A percentile compares a stretch with the other conserved stretches of the same genome.
These are phyloP conservation scores for Marchantia polymorpha DNA, from an alignment of 225 moss, liverwort and hornwort genomes.

Conservation along the genomic window DNA sequence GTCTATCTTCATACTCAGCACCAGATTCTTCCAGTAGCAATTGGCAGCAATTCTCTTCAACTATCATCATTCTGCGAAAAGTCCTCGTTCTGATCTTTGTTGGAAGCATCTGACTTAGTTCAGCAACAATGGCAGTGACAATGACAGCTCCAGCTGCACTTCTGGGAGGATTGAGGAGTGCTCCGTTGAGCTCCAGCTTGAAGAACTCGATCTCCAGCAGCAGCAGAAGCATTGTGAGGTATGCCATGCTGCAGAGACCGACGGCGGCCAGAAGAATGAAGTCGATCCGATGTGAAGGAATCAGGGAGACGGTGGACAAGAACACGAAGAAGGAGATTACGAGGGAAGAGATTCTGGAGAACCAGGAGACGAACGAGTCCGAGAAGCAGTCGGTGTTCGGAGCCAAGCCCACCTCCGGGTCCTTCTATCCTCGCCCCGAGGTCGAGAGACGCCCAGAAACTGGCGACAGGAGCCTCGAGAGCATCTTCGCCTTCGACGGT, in stretches of 20 bases:
- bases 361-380: constrained; percentile 36
- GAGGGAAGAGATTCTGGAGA: constrained; percentile 28
- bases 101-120: too few relatives aligned
- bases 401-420: constrained; percentile 24
- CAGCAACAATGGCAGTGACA: background rate
- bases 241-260: too few relatives aligned
- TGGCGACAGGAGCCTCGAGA: constrained; percentile 11
- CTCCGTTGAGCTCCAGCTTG: background rate
- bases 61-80: too few relatives aligned
- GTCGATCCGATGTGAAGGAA: constrained; percentile 24
- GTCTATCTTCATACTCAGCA: too few relatives aligned
- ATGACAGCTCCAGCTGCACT: background rate
- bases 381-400: constrained; percentile 33
- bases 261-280: background rate
- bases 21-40: too few relatives aligned
- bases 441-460: constrained; percentile 27
- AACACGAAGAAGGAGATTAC: constrained; percentile 23
- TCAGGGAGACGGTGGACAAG: constrained; percentile 18
- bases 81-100: too few relatives aligned
- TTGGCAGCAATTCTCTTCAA: too few relatives aligned
- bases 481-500: constrained; percentile 28
- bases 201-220: background rate
- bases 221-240: background rate
- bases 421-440: constrained; percentile 30
- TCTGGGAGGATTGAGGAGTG: background rate